These are phyloP conservation scores for Torulaspora indica DNA, from an alignment of 805 yeast genomes.

Conservation along the genomic window DNA sequence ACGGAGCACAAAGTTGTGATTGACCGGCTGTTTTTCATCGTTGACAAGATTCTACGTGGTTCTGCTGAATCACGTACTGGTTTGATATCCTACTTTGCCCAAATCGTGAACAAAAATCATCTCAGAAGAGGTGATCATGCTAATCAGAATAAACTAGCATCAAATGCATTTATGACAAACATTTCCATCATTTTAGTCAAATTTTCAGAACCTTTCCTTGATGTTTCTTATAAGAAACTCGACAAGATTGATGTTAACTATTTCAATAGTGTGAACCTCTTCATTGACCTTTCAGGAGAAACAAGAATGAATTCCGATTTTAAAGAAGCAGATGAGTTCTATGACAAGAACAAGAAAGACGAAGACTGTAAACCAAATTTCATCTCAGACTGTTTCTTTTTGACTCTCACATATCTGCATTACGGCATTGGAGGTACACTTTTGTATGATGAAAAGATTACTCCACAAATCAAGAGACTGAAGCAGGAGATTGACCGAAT, in stretches of 20 bases:
- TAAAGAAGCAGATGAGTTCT: slow-evolving; percentile 60
- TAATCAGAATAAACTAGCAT: slow-evolving; percentile 56
- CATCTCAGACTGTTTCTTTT: slow-evolving; percentile 84
- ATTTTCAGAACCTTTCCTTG: slow-evolving; percentile 81
- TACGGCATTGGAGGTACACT: slow-evolving; percentile 84
- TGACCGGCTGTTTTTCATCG: slow-evolving; percentile 61
- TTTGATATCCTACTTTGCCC: slow-evolving; percentile 64
- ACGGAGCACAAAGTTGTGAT: slow-evolving; percentile 56
- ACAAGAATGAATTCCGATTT: slow-evolving; percentile 76
- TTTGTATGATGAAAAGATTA: slow-evolving; percentile 51
- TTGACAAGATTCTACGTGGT: slow-evolving; percentile 72
- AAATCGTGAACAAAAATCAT: slow-evolving; percentile 75
- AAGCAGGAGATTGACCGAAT: slow-evolving; percentile 39
- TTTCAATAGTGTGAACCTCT: slow-evolving; percentile 46
- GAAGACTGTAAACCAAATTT: slow-evolving; percentile 53
- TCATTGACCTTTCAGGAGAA: slow-evolving; percentile 71
- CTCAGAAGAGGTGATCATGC: slow-evolving; percentile 84
- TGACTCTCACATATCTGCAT: slow-evolving; percentile 73
- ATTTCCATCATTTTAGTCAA: slow-evolving; percentile 60
- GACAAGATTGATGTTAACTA: slow-evolving; percentile 74
- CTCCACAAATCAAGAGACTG: slow-evolving; percentile 46
- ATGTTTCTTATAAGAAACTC: slow-evolving; percentile 57
- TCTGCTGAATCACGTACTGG: slow-evolving; percentile 59
- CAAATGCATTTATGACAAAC: slow-evolving; percentile 81
- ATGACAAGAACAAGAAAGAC: slow-evolving; percentile 39